Percentiles rank a stretch among this genome's conserved stretches.
Evolutionary conservation across 164 flowering plant genomes (phyloP).

Genomic region (Magnolia changhungtana): DNA sequence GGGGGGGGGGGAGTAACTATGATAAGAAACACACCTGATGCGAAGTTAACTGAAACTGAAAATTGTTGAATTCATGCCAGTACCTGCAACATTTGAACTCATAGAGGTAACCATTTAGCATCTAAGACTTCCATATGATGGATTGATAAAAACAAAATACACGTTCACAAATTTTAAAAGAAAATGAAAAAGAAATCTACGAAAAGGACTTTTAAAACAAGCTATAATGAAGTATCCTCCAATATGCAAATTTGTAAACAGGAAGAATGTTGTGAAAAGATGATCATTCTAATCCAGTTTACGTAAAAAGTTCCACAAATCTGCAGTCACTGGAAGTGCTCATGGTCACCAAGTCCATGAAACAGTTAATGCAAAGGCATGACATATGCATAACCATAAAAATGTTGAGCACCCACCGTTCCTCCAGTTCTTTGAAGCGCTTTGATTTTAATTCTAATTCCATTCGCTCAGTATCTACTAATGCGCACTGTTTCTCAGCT

Average conservation of each 20-base stretch:
- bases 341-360: background rate
- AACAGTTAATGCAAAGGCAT: background rate
- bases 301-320: background rate
- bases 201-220: background rate
- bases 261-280: background rate
- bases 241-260: background rate
- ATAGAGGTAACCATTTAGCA: conserved; percentile 7
- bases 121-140: background rate
- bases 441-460: conserved; percentile 73
- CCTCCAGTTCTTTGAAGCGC: conserved; percentile 84
- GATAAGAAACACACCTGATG: conserved; percentile 64
- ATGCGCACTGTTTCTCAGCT: conserved; percentile 73
- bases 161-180: background rate
- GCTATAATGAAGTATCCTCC: background rate
- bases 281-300: background rate
- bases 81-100: conserved; percentile 46
- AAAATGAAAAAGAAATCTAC: background rate
- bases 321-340: background rate
- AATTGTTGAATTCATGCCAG: conserved; percentile 96
- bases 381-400: background rate
- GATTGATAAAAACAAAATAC: background rate
- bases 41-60: conserved; percentile 84
- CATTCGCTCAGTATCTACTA: conserved; percentile 70
- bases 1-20: background rate
- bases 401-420: conserved; percentile 47